Base-by-base conservation (phyloP, 345 rosid genomes). In the Iberis pinnata region DNA sequence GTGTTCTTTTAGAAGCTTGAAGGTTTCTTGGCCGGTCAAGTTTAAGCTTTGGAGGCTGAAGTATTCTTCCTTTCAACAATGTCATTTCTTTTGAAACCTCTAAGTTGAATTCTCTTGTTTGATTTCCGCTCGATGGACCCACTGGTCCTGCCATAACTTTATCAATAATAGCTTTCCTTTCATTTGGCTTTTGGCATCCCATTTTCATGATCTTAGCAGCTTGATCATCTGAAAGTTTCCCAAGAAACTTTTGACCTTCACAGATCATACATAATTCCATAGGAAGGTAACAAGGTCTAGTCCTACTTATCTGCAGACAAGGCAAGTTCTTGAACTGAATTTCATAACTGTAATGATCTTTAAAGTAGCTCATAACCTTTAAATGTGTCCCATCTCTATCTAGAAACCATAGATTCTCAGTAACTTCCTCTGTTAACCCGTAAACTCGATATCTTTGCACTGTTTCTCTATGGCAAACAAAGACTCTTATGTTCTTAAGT, bases 191-290 rank as follows among this genome's bases (percentile, higher is more conserved):
- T 70, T 84, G 92, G 67, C 98, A 90, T 9, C 95, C 89, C 98
- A 87, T 84, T 71, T 75, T 82, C 49, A 90, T 92, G 27, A 90
- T 90, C 60, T 81, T 82, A 14, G 84, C 81, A 15, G 98, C 84
- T 70, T 90, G 98, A 68, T 84, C 98, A 77, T 90, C 98, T 0
- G 98, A 82, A 27, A 90, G 89, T 72, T 87, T 90, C 19, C 98
- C 98, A 5, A 90, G 95, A 78, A 90, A 90, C 63, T 87, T 90
- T 75, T 90, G 98, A 22, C 98, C 98, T 75, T 90, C 98, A 58
- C 98, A 84, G 26, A 90, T 87, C 73, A 87, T 76, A 55, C 98
- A 90, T 13, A 90, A 86, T 54, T 90, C 98, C 95, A 87, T 87
- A 11, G 98, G 96, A 68, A 90, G 89, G 75, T 90, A 90, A 70